phyloP scores from a whole-genome alignment of 345 rosid species.

The Lepidium africanum region DNA sequence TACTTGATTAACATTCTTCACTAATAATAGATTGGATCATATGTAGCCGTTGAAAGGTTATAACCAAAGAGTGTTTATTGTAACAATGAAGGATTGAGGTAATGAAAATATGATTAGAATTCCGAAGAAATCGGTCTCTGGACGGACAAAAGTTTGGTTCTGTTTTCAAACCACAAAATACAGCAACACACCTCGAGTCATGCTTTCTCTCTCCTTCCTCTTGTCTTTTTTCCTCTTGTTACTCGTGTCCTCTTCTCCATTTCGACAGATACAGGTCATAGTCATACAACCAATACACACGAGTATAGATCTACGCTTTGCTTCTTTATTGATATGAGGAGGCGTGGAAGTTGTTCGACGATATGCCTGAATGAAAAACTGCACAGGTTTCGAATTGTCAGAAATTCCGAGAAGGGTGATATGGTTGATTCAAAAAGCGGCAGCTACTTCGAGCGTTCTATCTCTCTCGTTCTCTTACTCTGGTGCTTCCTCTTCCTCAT shows the following conservation, averaged over 20 bases:
- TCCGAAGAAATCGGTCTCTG: conserved; percentile 5
- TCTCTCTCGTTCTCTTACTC: conserved; percentile 47
- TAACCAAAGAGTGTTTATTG: background rate
- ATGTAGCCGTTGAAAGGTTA: background rate
- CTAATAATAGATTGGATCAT: background rate
- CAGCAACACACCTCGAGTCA: conserved; percentile 7
- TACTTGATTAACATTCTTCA: background rate
- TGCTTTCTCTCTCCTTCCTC: background rate
- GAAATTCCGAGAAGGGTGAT: conserved; percentile 3
- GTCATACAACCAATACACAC: background rate
- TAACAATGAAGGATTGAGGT: background rate
- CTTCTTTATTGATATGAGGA: background rate
- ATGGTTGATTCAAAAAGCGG: background rate
- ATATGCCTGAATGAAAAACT: conserved; percentile 24
- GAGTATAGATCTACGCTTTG: background rate
- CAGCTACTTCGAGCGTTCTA: conserved; percentile 39
- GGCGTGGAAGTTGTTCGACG: conserved; percentile 27
- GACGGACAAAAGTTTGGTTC: conserved; percentile 11
- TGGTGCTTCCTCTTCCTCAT: conserved; percentile 65
- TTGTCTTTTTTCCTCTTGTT: background rate
- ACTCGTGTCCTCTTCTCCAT: conserved; percentile 8
- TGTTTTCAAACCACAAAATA: conserved; percentile 1
- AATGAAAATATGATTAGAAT: background rate
- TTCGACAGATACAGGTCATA: conserved; percentile 1
- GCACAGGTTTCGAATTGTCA: background rate